Conservation (phyloP, 495 filamentous ascomycete genomes). For the Tuber magnatum region DNA sequence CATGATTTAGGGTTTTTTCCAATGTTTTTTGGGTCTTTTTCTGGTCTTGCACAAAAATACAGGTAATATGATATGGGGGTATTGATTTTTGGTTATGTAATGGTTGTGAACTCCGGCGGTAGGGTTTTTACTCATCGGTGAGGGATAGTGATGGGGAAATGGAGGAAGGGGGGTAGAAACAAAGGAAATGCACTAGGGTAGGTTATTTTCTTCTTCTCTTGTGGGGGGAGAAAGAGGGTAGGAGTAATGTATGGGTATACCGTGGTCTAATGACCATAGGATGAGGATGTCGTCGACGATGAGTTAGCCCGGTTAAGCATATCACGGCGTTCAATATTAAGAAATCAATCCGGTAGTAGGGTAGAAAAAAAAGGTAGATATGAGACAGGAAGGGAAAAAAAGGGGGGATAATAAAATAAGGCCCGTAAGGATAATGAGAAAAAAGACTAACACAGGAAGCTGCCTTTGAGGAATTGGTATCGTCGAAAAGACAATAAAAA, state of each 20-base stretch:
- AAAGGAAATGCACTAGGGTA: background rate
- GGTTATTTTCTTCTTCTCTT: background rate
- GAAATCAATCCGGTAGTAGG: background rate
- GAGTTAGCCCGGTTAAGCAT: background rate
- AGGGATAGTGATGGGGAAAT: background rate
- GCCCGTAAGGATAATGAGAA: conserved; percentile 23
- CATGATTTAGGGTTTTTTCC: background rate
- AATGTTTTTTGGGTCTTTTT: background rate
- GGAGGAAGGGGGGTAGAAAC: background rate
- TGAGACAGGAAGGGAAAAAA: conserved; percentile 27
- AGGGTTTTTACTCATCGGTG: background rate
- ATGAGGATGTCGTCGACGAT: background rate
- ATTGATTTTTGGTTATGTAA: background rate
- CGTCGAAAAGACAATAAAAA: conserved; percentile 17
- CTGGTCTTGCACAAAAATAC: background rate
- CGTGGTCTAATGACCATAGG: background rate
- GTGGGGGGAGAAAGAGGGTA: background rate
- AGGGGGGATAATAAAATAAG: conserved; percentile 2
- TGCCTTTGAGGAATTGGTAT: background rate
- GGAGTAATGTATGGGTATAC: background rate
- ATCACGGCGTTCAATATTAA: conserved; percentile 2
- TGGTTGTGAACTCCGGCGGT: background rate
- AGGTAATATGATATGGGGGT: background rate
- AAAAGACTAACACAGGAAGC: conserved; percentile 20
- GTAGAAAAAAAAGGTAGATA: conserved; percentile 26